Base-by-base conservation (phyloP, 1,284 basidiomycete genomes). In the Athelia psychrophila region DNA sequence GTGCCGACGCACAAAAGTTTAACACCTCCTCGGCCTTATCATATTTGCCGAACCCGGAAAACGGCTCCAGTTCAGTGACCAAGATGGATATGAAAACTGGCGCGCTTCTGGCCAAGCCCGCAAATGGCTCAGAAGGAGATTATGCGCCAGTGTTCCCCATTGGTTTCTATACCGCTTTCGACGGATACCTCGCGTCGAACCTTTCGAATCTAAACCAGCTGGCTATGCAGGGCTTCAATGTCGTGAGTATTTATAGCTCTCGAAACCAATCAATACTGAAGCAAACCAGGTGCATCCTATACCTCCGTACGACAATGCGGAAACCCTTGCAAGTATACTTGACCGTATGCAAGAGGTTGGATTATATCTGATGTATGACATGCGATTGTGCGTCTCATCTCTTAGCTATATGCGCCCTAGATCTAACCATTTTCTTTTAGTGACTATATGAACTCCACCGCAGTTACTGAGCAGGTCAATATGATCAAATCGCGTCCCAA, bases 341-440 rank as follows among this genome's bases (percentile, higher is more conserved):
- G 82, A 88, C 60, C 72, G 77, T 44, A 88, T 91, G 84, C 80
- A 88, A 63, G 74, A 84, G 56, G 77, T 82, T 1, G 87, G 86
- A 0, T 60, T 91, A 10, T 90, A 85, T 60, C 72, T 88, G 46
- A 87, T 90, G 80, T 90, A 90, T 54, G 86, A 89, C 61, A 89
- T 90, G 86, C 75, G 86, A 54, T 71, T 57, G 86, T 86, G 56
- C 51, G 82, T 75, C 16, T 23, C 35, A n/a, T 48, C 23, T 18
- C n/a, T n/a, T 20, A 22, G 8, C 44, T 42, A 19, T 24, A 36
- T 44, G 20, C 35, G 16, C 44, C 35, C 20, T 20, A 48, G 50
- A 36, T 36, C 51, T 38, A 46, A 42, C 25, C 18, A 22, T 13
- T 32, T 38, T 38, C 27, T 42, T 19, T 9, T 52, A 84, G 83